Base-by-base conservation (phyloP, 495 filamentous ascomycete species). In the Viridothelium virens region DNA sequence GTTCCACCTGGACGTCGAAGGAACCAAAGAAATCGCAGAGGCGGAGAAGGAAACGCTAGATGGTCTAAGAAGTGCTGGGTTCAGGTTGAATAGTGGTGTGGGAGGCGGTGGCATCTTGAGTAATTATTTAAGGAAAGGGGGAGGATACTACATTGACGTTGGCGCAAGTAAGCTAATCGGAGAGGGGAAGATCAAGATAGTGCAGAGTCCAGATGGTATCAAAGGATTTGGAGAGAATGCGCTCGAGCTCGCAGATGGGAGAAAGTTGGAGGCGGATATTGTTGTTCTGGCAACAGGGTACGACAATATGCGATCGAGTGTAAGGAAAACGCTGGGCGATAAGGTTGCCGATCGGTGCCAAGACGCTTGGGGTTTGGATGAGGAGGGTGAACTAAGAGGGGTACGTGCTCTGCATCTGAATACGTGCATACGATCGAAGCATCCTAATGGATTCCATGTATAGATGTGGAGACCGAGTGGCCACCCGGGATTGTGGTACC, bases 251-350 rank as follows among this genome's bases (percentile, higher is more conserved):
- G 82, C 78, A 0, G 89, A 93, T 70, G 89, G 88, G 0, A 80
- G 79, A 0, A 79, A 81, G 66, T 74, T 94, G 0, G 81, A 87
- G 65, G 90, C 90, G 0, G 91, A 95, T 69, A 88, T 90, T 75
- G 86, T 96, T 66, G 79, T 94, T 11, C 86, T 92, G 66, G 91
- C 91, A 14, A 96, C 91, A 14, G 91, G 91, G 0, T 95, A 91
- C 73, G 78, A 85, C 65, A 92, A 91, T 71, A 96, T 94, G 90
- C 77, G 83, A 48, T 85, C 84, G 0, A 78, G 79, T 9, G 79
- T 83, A 12, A 74, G 85, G 4, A 75, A 69, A 33, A 86, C 92
- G 56, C 86, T 96, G 62, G 90, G 90, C 0, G 85, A 90, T 62
- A 81, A 84, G 39, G 76, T 92, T n/a, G 88, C 85, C 1, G 84